Base-by-base conservation (phyloP, 1,284 basidiomycete species). In the Trametes polyzona region DNA sequence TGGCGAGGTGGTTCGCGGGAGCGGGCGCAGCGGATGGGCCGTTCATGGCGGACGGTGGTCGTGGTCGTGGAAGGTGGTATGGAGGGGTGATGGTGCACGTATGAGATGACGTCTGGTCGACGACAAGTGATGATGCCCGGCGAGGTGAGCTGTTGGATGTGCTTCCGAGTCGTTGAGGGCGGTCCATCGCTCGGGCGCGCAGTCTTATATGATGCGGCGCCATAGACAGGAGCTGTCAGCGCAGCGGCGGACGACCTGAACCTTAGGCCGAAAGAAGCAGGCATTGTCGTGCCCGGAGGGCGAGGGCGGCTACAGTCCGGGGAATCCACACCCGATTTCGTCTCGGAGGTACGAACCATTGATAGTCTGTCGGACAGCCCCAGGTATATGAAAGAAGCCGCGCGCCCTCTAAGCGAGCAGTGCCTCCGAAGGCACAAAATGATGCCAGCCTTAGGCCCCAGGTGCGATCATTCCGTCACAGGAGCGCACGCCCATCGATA, bases 291-390 rank as follows among this genome's bases (percentile, higher is more conserved):
- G 12, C 23, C 44, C 47, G 46, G 53, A 44, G 17, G 27, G 43
- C 52, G 26, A 23, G 50, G 39, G 53, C 56, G 54, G 57, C 46
- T 41, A 32, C 57, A 53, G 50, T 58, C 54, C 60, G 60, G 60
- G 54, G 60, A 49, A 53, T 47, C 44, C 54, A 29, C 49, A 48
- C 43, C 60, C 60, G 57, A 62, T 54, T 51, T 51, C 54, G 57
- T 54, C 57, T 56, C 53, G 54, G 60, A 57, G 57, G 56, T 49
- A 58, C 26, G 32, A 33, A 56, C 57, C 54, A 47, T 37, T 53
- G 53, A 58, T 56, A 56, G 57, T 58, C 49, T 57, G 58, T 55
- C 27, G 60, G 57, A 62, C 60, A 62, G 60, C 60, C 60, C 51
- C 57, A 54, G 42, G 26, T 30, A 51, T 36, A 58, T 59, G 57